Evolutionary conservation across 768 basidiomycete genomes (phyloP), one percentile per base, ranked within the genome.

Genomic region (Naganishia antarctica): DNA sequence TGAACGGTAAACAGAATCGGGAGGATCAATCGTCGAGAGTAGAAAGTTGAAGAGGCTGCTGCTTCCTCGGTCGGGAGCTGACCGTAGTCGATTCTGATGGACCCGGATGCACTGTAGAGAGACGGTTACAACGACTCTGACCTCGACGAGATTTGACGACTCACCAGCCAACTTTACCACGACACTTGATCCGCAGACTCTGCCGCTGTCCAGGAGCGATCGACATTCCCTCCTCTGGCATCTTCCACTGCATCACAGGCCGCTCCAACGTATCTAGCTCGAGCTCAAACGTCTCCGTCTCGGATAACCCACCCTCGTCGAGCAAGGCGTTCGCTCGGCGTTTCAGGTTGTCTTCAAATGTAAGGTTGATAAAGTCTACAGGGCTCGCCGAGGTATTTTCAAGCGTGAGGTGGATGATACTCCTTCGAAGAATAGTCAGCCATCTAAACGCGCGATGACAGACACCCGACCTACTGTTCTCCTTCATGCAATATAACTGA

Each of bases 401-500:
- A 5, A 98, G 79, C 0, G 88, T 90, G 47, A 98, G 81, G 3
- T 89, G 86, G 49, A 98, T 85, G 5, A 81, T 84, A 1, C 90
- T 89, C 73, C 94, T 97, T 69, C 9, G 31, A 61, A 66, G 15
- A 21, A 11, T 37, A 21, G 61, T 26, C n/a, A 25, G 4, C 26
- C 25, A 28, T 23, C 26, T 34, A 23, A 15, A 28, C 31, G 34
- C 6, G 18, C 23, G 32, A 28, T 16, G 67, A 23, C 25, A 26
- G 31, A 23, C 13, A 21, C 18, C 67, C 7, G 37, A 79, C 85
- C 65, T 67, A 91, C 93, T 79, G 86, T 80, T 99, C 96, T 34
- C 96, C 96, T 50, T 94, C 85, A 72, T 94, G 97, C 57, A 98
- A 80, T 90, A 96, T 94, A 26, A 97, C 80, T 0, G 93, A 91